These are phyloP conservation scores for Lathyrus oleraceus DNA, from an alignment of 306 rosid genomes.

Conservation along the genomic window DNA sequence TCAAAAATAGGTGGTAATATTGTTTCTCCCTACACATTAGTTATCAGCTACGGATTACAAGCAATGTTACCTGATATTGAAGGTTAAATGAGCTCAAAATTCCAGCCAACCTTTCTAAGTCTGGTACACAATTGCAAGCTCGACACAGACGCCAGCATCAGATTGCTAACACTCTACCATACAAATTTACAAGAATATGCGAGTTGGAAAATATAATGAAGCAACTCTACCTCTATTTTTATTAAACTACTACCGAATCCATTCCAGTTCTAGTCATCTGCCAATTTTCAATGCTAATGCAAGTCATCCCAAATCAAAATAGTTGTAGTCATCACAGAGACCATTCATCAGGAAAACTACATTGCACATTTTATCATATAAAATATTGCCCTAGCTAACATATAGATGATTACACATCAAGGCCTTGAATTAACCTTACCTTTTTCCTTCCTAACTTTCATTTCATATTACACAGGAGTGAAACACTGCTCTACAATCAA, in stretches of 20 bases:
- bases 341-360: constrained; percentile 17
- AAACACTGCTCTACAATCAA: constrained; percentile 59
- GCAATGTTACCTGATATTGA: neutral
- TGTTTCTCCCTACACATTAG: neutral
- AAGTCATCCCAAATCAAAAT: neutral
- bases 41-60: neutral
- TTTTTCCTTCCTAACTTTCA: constrained; percentile 35
- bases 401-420: constrained; percentile 14
- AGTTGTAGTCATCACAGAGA: neutral
- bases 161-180: neutral
- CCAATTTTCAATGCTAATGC: neutral
- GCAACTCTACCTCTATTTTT: neutral
- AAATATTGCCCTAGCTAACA: neutral
- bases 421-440: constrained; percentile 29
- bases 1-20: neutral
- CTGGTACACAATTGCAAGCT: neutral
- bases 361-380: neutral
- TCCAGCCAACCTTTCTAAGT: neutral
- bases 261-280: neutral
- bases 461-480: constrained; percentile 56
- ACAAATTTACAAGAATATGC: neutral
- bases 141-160: neutral
- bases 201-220: neutral
- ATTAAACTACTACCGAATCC: neutral
- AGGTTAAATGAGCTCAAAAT: neutral